Evolutionary conservation across 2,329 filamentous ascomycete genomes (phyloP).

Genomic region (Cordyceps fumosorosea): DNA sequence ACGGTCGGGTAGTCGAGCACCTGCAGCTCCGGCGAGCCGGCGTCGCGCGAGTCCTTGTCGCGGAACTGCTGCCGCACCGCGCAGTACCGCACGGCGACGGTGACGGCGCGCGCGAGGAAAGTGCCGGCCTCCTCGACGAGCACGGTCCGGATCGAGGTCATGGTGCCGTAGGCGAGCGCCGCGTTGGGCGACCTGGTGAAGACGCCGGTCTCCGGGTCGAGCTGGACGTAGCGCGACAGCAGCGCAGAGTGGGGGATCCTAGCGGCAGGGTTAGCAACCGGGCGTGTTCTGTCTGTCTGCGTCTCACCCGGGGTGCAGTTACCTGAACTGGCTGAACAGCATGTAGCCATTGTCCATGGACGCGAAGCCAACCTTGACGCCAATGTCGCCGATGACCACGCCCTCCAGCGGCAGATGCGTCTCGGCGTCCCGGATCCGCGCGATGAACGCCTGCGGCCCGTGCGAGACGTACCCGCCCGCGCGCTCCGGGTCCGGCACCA

Average conservation of each 20-base stretch:
- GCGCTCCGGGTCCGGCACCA: slow-evolving; percentile 53
- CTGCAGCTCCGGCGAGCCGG: slow-evolving; percentile 58
- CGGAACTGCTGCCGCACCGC: slow-evolving; percentile 72
- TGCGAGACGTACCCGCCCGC: slow-evolving; percentile 30
- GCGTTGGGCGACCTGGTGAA: slow-evolving; percentile 62
- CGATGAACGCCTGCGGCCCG: slow-evolving; percentile 72
- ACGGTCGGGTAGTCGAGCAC: slow-evolving; percentile 80
- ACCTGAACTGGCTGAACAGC: slow-evolving; percentile 63
- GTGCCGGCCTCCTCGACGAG: slow-evolving; percentile 69
- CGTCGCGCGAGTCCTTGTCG: slow-evolving; percentile 58
- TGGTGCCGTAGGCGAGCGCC: slow-evolving; percentile 64
- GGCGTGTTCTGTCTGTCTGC: background rate
- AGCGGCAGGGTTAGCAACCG: slow-evolving; percentile 5
- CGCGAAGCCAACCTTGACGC: slow-evolving; percentile 73
- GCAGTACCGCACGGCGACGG: slow-evolving; percentile 69
- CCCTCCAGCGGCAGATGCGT: slow-evolving; percentile 64
- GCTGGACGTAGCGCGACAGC: slow-evolving; percentile 62
- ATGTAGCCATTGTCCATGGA: slow-evolving; percentile 80
- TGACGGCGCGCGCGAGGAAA: slow-evolving; percentile 67
- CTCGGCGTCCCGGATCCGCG: slow-evolving; percentile 64
- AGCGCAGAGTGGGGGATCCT: slow-evolving; percentile 67
- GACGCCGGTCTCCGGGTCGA: slow-evolving; percentile 61
- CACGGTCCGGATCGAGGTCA: slow-evolving; percentile 67
- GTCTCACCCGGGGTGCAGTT: no score
- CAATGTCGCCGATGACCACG: slow-evolving; percentile 71